These are phyloP conservation scores for Raffaelea deltoideospora DNA, from an alignment of 2,329 filamentous ascomycete genomes.

Conservation along the genomic window DNA sequence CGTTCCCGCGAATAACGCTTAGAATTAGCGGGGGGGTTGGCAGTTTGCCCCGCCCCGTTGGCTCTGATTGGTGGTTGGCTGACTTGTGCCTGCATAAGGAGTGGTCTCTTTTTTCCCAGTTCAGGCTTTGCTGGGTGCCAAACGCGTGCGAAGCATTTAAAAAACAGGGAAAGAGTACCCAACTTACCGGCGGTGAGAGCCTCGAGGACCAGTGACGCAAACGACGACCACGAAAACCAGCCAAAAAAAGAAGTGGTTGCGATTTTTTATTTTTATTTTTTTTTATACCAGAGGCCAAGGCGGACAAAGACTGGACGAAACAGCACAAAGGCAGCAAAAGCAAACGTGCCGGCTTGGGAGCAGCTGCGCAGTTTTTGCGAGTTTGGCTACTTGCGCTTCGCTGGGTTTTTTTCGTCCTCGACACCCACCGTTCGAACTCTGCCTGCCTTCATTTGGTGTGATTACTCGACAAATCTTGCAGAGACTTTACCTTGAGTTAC, in stretches of 20 bases:
- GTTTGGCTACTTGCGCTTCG: background rate
- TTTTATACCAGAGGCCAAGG: background rate
- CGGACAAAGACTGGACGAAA: background rate
- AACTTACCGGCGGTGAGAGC: too few species aligned
- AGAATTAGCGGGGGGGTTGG: too few species aligned
- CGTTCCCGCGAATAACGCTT: constrained; percentile 2
- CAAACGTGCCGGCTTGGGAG: background rate
- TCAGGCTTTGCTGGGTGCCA: too few species aligned
- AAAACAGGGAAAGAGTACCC: background rate
- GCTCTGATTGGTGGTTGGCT: constrained; percentile 5
- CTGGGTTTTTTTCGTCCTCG: too few species aligned
- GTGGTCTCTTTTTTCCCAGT: too few species aligned
- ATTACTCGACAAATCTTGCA: background rate
- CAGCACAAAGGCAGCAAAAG: background rate
- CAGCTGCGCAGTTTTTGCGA: background rate
- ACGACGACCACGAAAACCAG: background rate
- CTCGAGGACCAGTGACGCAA: too few species aligned
- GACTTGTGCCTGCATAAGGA: constrained; percentile 10
- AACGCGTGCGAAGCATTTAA: constrained; percentile 4
- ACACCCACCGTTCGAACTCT: background rate
- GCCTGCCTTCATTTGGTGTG: background rate
- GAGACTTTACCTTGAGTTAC: background rate
- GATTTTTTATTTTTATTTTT: too few species aligned
- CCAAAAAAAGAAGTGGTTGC: too few species aligned
- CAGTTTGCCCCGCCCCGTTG: background rate